Percentiles rank a stretch among this genome's conserved stretches.
Conservation (phyloP, 352 stramenopile species). For the Pythium insidiosum region DNA sequence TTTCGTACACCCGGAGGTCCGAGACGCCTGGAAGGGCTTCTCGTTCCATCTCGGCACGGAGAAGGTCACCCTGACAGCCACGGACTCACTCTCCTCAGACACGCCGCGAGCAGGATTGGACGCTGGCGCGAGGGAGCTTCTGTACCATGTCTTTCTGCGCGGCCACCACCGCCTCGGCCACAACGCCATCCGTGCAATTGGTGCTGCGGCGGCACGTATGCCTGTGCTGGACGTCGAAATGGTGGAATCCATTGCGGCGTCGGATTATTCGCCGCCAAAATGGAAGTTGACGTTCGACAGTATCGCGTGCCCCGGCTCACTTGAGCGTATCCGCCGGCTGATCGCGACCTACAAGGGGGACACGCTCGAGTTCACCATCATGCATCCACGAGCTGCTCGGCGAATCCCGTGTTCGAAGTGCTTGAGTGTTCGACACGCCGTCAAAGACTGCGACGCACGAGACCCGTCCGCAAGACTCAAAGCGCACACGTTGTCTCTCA, state of each 20-base stretch:
- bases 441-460: not conserved
- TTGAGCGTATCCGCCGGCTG: not conserved
- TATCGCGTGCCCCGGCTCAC: not conserved
- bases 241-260: not conserved
- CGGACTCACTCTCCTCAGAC: not conserved
- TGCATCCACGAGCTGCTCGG: not conserved
- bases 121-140: not conserved
- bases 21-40: not conserved
- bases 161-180: not conserved
- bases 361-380: not conserved
- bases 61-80: not conserved
- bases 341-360: not conserved
- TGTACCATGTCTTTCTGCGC: not conserved
- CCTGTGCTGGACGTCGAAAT: not conserved
- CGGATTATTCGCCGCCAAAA: not conserved
- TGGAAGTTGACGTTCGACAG: not conserved
- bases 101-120: not conserved
- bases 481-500: too few relatives aligned
- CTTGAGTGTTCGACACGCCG: not conserved
- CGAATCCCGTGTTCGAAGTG: not conserved
- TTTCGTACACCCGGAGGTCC: not conserved
- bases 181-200: not conserved
- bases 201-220: not conserved
- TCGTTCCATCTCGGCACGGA: not conserved
- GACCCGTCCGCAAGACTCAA: too few relatives aligned